phyloP scores from a whole-genome alignment of 495 filamentous ascomycete genomes.

The Penicillium robsamsonii region DNA sequence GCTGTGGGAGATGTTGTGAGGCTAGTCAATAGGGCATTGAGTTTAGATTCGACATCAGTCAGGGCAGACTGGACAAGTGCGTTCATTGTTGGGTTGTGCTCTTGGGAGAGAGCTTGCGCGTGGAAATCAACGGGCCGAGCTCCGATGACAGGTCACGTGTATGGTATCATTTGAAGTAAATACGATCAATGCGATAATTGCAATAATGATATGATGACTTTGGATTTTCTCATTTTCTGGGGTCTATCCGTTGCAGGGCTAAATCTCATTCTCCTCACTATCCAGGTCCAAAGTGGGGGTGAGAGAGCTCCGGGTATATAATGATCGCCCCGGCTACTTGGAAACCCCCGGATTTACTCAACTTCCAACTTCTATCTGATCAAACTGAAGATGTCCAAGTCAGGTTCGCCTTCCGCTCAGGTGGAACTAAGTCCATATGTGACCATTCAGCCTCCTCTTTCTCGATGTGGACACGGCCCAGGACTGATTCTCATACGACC shows the following conservation, averaged over 20 bases:
- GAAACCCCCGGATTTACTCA: not conserved
- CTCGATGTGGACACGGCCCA: slow-evolving; percentile 54
- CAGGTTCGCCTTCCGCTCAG: slow-evolving; percentile 13
- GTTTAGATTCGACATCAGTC: slow-evolving; percentile 39
- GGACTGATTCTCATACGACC: slow-evolving; percentile 49
- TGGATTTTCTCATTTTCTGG: not conserved
- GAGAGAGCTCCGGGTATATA: not conserved
- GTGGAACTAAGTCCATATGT: slow-evolving; percentile 12
- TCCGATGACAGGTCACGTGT: slow-evolving; percentile 18
- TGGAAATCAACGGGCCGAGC: slow-evolving; percentile 15
- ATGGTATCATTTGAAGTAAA: not conserved
- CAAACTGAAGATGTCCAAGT: not conserved
- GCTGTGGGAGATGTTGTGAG: slow-evolving; percentile 46
- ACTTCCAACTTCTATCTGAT: not conserved
- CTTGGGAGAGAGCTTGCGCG: not conserved
- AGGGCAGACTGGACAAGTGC: slow-evolving; percentile 36
- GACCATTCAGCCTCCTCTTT: slow-evolving; percentile 52
- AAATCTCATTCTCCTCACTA: not conserved
- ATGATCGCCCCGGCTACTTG: not conserved
- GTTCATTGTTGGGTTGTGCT: slow-evolving; percentile 35
- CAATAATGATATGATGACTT: not conserved
- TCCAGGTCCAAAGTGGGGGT: not conserved
- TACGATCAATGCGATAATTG: not conserved
- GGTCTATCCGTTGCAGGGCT: not conserved
- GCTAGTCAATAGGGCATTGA: slow-evolving; percentile 42